A percentile compares a stretch with the other conserved stretches of the same genome.
These are phyloP conservation scores for Camelina sativa DNA, from an alignment of 345 rosid species.

Conservation along the genomic window DNA sequence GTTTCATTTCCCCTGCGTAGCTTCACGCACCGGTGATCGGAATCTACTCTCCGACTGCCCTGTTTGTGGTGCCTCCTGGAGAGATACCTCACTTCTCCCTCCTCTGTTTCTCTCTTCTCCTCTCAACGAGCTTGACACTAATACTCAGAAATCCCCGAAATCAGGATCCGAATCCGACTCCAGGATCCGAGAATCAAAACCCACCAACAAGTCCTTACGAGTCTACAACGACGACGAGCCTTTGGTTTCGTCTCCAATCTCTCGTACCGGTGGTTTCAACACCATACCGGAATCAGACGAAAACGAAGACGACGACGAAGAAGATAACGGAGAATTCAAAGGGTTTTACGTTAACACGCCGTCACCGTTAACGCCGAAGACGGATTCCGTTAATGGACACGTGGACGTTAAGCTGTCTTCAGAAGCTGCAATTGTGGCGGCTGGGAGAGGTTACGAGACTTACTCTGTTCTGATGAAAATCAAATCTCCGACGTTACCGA, in stretches of 20 bases:
- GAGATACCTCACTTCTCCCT: slow-evolving; percentile 53
- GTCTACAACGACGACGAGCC: slow-evolving; percentile 90
- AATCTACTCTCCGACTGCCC: slow-evolving; percentile 62
- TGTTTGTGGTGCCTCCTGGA: slow-evolving; percentile 71
- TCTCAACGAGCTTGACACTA: slow-evolving; percentile 23
- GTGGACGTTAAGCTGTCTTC: slow-evolving; percentile 59
- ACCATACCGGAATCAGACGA: slow-evolving; percentile 85
- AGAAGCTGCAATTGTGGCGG: slow-evolving; percentile 79
- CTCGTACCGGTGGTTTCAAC: slow-evolving; percentile 59
- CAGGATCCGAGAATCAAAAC: slow-evolving; percentile 35
- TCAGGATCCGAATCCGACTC: slow-evolving; percentile 36
- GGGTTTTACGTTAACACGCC: slow-evolving; percentile 59
- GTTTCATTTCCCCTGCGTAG: slow-evolving; percentile 80
- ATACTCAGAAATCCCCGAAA: slow-evolving; percentile 23
- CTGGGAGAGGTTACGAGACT: slow-evolving; percentile 56
- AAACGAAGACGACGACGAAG: slow-evolving; percentile 49
- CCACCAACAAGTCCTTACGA: slow-evolving; percentile 47
- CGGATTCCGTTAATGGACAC: slow-evolving; percentile 34
- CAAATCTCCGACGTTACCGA: slow-evolving; percentile 55
- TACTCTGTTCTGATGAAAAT: slow-evolving; percentile 63
- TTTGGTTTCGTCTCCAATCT: slow-evolving; percentile 62
- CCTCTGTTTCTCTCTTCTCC: slow-evolving; percentile 38
- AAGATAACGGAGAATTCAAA: slow-evolving; percentile 52
- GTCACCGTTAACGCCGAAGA: slow-evolving; percentile 34
- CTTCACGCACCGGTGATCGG: slow-evolving; percentile 53